phyloP scores from a whole-genome alignment of 2,329 filamentous ascomycete species.

The Didymella sp. region DNA sequence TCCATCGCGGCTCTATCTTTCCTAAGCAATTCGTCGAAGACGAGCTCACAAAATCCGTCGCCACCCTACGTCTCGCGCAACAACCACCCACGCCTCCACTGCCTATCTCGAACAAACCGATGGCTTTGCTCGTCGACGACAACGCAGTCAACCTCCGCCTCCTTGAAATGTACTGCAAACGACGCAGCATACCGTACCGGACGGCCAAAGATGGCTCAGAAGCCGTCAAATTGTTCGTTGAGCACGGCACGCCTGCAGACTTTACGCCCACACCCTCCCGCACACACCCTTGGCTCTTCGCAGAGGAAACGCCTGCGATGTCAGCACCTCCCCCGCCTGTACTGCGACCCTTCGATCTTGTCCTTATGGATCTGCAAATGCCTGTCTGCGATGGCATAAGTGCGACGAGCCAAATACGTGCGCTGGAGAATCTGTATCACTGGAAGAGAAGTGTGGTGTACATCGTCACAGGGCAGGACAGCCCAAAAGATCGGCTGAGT shows the following conservation, averaged over 20 bases:
- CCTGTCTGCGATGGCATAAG: conserved; percentile 50
- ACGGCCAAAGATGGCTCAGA: conserved; percentile 52
- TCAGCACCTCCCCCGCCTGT: not conserved
- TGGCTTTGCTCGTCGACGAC: conserved; percentile 55
- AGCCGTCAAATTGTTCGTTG: conserved; percentile 48
- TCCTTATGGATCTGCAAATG: conserved; percentile 55
- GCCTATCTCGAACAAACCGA: conserved; percentile 21
- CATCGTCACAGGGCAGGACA: conserved; percentile 48
- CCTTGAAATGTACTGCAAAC: conserved; percentile 57
- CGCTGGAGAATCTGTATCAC: conserved; percentile 37
- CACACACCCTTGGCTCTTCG: not conserved
- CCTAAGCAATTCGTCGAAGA: conserved; percentile 13
- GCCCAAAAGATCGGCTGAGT: conserved; percentile 29
- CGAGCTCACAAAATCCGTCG: conserved; percentile 22
- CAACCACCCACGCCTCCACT: not conserved
- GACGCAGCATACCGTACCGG: conserved; percentile 47
- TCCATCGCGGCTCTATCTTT: conserved; percentile 16
- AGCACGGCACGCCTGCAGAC: conserved; percentile 10
- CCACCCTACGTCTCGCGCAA: conserved; percentile 13
- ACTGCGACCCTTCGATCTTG: conserved; percentile 38
- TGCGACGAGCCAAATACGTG: conserved; percentile 46
- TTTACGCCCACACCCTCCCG: not conserved
- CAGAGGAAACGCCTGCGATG: not conserved
- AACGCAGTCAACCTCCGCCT: conserved; percentile 56
- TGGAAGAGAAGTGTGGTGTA: conserved; percentile 37